Base-by-base conservation (phyloP, 768 basidiomycete species). In the Auricularia cornea region DNA sequence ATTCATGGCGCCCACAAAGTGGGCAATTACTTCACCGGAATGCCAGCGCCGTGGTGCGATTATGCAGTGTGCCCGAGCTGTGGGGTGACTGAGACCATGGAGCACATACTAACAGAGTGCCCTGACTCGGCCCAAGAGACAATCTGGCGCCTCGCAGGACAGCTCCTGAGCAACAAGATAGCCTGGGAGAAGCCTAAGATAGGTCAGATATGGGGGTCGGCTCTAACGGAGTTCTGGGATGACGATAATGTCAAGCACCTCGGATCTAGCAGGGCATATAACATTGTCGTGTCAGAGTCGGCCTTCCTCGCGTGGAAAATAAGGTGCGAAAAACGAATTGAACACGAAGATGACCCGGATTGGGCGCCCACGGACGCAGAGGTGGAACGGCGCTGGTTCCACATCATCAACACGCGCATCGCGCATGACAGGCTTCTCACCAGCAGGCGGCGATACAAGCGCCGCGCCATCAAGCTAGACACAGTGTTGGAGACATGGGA, bases 41-140 rank as follows among this genome's bases (percentile, higher is more conserved):
- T 59, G 30, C 35, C 26, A 26, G 52, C 57, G 26, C 38, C 56
- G 59, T 28, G 48, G 2, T 60, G 63, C 32, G 66, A 65, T 20
- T 3, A 66, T 1, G 61, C 38, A 14, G 23, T 26, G 16, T 70
- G 71, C 54, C 26, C 29, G 2, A 28, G 54, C 1, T 72, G 71
- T 48, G 63, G 59, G 0, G 40, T 54, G 16, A 31, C 56, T 0
- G 70, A 70, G 5, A 31, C 62, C 1, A 66, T 69, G 63, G 67
- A 66, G 4, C 69, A 71, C 60, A 71, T 71, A 28, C 64, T 71
- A 1, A 64, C 65, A 2, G 60, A 65, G 32, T 71, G 70, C 62
- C 28, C 60, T 14, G 61, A 61, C 1, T 60, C 67, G 3, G 70
- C 66, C 0, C 69, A 66, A 56, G 51, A 32, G 38, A n/a, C 35